Evolutionary conservation across 2,329 filamentous ascomycete species (phyloP).

Genomic region (Arthrinium phaeospermum): DNA sequence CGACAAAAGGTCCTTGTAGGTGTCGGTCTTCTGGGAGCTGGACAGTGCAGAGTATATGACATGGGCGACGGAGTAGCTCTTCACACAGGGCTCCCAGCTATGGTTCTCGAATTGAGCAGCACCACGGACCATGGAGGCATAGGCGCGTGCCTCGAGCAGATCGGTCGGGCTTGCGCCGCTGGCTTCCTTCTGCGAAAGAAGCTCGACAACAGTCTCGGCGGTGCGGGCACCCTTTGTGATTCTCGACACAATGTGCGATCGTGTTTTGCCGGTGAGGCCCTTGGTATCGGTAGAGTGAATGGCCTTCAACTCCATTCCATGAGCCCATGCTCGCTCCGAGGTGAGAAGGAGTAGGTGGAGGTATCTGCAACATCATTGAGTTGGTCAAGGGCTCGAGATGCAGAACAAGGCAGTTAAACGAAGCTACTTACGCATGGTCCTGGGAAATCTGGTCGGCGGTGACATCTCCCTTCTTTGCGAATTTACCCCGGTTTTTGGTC

Average conservation of each 20-base stretch:
- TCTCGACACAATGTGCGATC: constrained; percentile 87
- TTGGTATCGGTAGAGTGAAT: constrained; percentile 79
- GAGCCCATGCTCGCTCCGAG: constrained; percentile 91
- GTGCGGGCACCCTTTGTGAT: constrained; percentile 78
- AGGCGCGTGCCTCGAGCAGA: constrained; percentile 84
- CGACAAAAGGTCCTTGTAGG: constrained; percentile 84
- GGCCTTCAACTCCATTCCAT: constrained; percentile 94
- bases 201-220: constrained; percentile 69
- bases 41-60: constrained; percentile 83
- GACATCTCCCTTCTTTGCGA: constrained; percentile 70
- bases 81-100: constrained; percentile 80
- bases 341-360: constrained; percentile 81
- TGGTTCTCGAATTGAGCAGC: constrained; percentile 86
- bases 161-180: constrained; percentile 73
- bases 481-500: constrained; percentile 87
- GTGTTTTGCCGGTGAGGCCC: constrained; percentile 77
- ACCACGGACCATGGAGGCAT: constrained; percentile 77
- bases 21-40: constrained; percentile 69
- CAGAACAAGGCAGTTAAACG: neutral
- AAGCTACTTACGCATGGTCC: constrained; percentile 73
- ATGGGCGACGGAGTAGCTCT: constrained; percentile 75
- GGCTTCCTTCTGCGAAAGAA: constrained; percentile 67
- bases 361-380: constrained; percentile 59
- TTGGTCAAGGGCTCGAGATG: constrained; percentile 23
- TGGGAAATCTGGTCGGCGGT: constrained; percentile 76